Base-by-base conservation (phyloP, 2,329 filamentous ascomycete genomes). In the Cladosporium halotolerans region DNA sequence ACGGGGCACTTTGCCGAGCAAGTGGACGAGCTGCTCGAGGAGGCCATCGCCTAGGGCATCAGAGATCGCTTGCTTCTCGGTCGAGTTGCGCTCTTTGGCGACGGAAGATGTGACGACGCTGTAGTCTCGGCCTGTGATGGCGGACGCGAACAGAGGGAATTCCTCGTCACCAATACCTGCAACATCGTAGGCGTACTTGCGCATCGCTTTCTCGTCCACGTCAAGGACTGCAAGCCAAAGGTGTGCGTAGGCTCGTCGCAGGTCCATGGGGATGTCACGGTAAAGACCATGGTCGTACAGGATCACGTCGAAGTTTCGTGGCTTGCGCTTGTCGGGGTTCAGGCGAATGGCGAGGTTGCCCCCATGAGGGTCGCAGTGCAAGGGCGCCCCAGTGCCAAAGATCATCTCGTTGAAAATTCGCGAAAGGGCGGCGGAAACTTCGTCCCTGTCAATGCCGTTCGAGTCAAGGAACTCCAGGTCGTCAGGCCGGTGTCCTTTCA, bases 341-440 rank as follows among this genome's bases (percentile, higher is more conserved):
- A 88, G 84, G 40, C 91, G 84, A 57, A 99, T 89, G 18, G 93
- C 91, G 52, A 99, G 86, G 66, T 99, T 99, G 43, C 93, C 93
- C 45, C 91, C 93, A 66, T 99, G 93, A 0, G 93, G 93, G 67
- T 99, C 93, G 72, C 93, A 99, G 73, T 99, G 93, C 38, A 99
- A 75, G 0, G 93, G 90, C 0, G 92, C 92, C 55, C 85, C 80
- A 49, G 85, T 81, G 45, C 92, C 91, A 61, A 99, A 99, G 61
- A 99, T 96, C 93, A 99, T 99, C 69, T 97, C 91, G 75, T 99
- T 99, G 79, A 99, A 99, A 55, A 99, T 89, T 55, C 85, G 84
- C 0, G 93, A 86, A 3, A 99, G 77, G 0, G 90, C 87, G 1
- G 92, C 91, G 0, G 91, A 95, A 4, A 99, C 93, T 70, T 97